These are phyloP conservation scores for Camellia granthamiana DNA, from an alignment of 148 eudicot species.

Conservation along the genomic window DNA sequence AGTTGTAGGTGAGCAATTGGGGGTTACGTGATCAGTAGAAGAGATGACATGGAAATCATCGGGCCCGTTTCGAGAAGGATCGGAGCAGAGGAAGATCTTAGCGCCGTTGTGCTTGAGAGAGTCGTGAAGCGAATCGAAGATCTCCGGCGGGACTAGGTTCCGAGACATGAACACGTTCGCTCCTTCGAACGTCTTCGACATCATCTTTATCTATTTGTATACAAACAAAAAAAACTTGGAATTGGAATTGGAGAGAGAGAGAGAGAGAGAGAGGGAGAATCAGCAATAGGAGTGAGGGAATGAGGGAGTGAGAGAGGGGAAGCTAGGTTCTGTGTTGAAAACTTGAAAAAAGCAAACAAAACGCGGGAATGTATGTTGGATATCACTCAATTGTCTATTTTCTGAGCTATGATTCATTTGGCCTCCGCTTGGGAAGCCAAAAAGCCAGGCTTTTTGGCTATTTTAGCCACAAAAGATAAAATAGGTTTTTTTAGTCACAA, in stretches of 20 bases:
- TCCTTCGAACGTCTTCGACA: conserved; percentile 68
- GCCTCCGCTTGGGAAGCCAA: no score
- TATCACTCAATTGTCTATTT: no score
- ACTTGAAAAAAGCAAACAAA: not conserved
- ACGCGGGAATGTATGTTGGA: not conserved
- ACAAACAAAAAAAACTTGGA: not conserved
- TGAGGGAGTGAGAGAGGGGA: not conserved
- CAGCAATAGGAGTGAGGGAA: not conserved
- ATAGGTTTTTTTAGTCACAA: no score
- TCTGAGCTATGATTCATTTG: no score
- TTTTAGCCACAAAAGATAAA: no score
- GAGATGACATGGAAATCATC: conserved; percentile 79
- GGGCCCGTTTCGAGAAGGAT: conserved; percentile 78
- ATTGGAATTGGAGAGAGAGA: not conserved
- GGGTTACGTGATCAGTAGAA: conserved; percentile 53
- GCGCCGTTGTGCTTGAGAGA: conserved; percentile 85
- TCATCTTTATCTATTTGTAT: conserved; percentile 16
- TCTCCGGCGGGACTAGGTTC: conserved; percentile 82
- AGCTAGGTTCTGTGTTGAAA: not conserved
- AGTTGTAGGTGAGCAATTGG: not conserved
- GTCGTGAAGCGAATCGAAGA: conserved; percentile 77
- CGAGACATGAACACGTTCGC: conserved; percentile 79
- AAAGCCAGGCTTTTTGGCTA: no score
- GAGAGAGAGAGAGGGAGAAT: not conserved
- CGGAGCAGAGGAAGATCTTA: conserved; percentile 61